These are phyloP conservation scores for Scytalidium sp. DNA, from an alignment of 2,329 filamentous ascomycete genomes.

Conservation along the genomic window DNA sequence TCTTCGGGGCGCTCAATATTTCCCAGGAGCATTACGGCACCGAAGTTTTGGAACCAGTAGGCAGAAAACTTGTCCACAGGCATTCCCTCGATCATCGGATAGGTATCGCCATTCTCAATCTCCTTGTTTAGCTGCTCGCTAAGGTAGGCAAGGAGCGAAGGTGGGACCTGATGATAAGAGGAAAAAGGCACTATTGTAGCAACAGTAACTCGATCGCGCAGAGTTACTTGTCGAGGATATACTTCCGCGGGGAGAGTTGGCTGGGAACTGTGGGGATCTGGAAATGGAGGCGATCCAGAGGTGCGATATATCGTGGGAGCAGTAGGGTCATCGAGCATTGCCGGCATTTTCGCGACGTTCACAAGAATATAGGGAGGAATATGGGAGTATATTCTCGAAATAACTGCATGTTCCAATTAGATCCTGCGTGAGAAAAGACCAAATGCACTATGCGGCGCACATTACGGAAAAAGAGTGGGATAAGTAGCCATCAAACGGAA, in stretches of 20 bases:
- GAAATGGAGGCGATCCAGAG: constrained; percentile 50
- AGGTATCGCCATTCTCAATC: constrained; percentile 71
- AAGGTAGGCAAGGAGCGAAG: constrained; percentile 60
- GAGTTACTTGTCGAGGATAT: constrained; percentile 57
- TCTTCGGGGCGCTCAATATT: constrained; percentile 53
- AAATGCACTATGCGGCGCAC: neutral
- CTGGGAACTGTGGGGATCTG: constrained; percentile 45
- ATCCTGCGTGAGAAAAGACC: neutral
- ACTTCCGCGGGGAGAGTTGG: constrained; percentile 42
- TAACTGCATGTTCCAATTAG: neutral
- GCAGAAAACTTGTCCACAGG: constrained; percentile 58
- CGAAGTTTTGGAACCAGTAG: constrained; percentile 75
- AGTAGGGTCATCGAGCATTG: constrained; percentile 59
- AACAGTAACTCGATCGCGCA: constrained; percentile 64
- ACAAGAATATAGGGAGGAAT: neutral
- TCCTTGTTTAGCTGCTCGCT: constrained; percentile 67
- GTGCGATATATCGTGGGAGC: constrained; percentile 51
- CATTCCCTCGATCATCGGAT: constrained; percentile 65
- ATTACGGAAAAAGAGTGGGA: neutral
- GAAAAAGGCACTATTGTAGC: constrained; percentile 69
- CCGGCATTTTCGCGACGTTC: constrained; percentile 45
- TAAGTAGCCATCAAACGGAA: neutral
- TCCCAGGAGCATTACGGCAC: constrained; percentile 67
- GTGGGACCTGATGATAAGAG: constrained; percentile 57
- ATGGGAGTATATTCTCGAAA: neutral